These are phyloP conservation scores for Verticillium klebahnii DNA, from an alignment of 2,329 filamentous ascomycete species.

Conservation along the genomic window DNA sequence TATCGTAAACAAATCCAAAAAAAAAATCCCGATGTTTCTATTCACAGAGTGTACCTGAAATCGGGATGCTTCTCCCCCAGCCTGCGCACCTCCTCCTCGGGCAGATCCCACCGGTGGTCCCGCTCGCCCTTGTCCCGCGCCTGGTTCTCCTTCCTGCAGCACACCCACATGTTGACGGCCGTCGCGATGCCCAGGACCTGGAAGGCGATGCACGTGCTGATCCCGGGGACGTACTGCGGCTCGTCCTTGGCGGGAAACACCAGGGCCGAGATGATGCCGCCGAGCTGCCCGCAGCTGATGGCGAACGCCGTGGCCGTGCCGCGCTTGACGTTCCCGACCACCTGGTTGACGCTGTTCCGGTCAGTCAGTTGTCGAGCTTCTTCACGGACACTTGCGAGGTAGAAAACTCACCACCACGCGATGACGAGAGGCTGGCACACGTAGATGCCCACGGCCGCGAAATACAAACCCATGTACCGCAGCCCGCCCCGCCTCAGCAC, in stretches of 20 bases:
- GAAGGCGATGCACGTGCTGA: conserved; percentile 18
- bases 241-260: conserved; percentile 17
- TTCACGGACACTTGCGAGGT: neutral
- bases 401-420: conserved; percentile 32
- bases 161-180: conserved; percentile 13
- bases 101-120: conserved; percentile 17
- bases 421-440: conserved; percentile 27
- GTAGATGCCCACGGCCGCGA: conserved; percentile 18
- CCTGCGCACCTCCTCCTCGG: conserved; percentile 28
- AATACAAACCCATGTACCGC: neutral
- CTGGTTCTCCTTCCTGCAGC: conserved; percentile 23
- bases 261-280: conserved; percentile 22
- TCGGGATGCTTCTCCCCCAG: conserved; percentile 32
- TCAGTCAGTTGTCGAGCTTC: no score
- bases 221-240: conserved; percentile 22
- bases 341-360: conserved; percentile 29
- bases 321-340: conserved; percentile 41
- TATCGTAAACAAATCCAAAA: no score
- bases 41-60: conserved; percentile 25
- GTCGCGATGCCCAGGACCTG: neutral
- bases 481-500: conserved; percentile 36
- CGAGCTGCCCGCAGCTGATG: conserved; percentile 38
- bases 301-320: conserved; percentile 40
- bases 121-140: conserved; percentile 26
- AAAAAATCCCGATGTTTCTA: no score